Base-by-base conservation (phyloP, 495 filamentous ascomycete species). In the Penicillium parvum region DNA sequence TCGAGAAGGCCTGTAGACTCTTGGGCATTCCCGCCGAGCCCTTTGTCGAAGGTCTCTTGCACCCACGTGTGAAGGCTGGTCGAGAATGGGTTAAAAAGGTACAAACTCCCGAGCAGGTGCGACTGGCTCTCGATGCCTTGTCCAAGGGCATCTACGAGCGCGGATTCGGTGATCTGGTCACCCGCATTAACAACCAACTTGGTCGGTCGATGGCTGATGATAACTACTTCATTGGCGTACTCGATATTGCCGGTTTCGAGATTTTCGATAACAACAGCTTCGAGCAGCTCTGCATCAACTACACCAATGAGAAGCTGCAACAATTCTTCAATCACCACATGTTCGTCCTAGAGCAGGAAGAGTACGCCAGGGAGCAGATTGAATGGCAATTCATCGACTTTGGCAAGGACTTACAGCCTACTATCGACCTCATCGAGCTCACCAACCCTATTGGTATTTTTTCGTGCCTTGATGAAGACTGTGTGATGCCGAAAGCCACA, bases 381-480 rank as follows among this genome's bases (percentile, higher is more conserved):
- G 91, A 99, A 66, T 99, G 94, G 94, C 88, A 96, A 58, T 99
- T 99, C 60, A 97, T 99, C 58, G 94, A 99, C 58, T 99, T 99
- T 59, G 94, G 94, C 26, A 88, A 86, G 46, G 94, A 99, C 57
- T 71, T 99, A 12, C 94, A 99, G 66, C 94, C 94, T 3, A 99
- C 94, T 4, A 99, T 99, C 53, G 91, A 99, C 55, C 69, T 99
- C 12, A 99, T 99, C 35, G 94, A 99, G 60, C 61, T 96, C 21
- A 78, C 90, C 4, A 99, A 97, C 48, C 94, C 94, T 0, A 96
- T 99, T 40, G 94, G 94, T 65, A 95, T 99, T 35, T 99, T 99
- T 58, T 97, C 92, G 0, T 99, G 94, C 61, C 72, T 99, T 5
- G 94, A 99, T 54, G 94, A 99, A 66, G 94, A 99, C 63, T 90